Base-by-base conservation (phyloP, 192 early-diverging fungal species). In the Backusella liffmaniae region DNA sequence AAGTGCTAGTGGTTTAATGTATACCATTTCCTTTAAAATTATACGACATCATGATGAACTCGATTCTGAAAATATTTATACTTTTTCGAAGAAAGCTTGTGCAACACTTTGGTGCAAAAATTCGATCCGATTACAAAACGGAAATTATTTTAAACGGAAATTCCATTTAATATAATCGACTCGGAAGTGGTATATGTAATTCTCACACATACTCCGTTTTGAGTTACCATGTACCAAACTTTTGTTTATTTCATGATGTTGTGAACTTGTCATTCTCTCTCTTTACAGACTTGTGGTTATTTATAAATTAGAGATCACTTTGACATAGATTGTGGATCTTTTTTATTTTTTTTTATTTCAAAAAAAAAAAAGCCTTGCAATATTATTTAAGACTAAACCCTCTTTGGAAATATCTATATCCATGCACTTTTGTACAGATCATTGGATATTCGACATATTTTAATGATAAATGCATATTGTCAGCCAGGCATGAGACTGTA, bases 31-130 rank as follows among this genome's bases (percentile, higher is more conserved):
- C 46, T 49, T 49, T 49, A 49, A 49, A 49, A 49, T 16, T 49
- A 49, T 4, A 49, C 18, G 18, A 49, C 46, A 18, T 49, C 46
- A 49, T 49, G 18, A n/a, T 49, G 15, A 44, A 44, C 15, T 16
- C 42, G 42, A 15, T 44, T 44, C 16, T 44, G 12, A n/a, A 49
- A 49, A 5, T 49, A 1, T n/a, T 49, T n/a, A 49, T 49, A n/a
- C 18, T 49, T 49, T 49, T 49, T 75, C 73, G 34, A 73, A 37
- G 62, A 71, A 42, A 51, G 59, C 32, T 29, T n/a, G 56, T 62
- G 23, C 26, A 62, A 62, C 56, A 29, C 2, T 8, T 62, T 10
- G 7, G 21, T 3, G 9, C 21, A 62, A 62, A 62, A 59, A 26
- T 10, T 62, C 26, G 56, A 62, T 62, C 56, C 56, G 56, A 62